phyloP scores from a whole-genome alignment of 1,284 basidiomycete genomes.

The Irpex sp. region DNA sequence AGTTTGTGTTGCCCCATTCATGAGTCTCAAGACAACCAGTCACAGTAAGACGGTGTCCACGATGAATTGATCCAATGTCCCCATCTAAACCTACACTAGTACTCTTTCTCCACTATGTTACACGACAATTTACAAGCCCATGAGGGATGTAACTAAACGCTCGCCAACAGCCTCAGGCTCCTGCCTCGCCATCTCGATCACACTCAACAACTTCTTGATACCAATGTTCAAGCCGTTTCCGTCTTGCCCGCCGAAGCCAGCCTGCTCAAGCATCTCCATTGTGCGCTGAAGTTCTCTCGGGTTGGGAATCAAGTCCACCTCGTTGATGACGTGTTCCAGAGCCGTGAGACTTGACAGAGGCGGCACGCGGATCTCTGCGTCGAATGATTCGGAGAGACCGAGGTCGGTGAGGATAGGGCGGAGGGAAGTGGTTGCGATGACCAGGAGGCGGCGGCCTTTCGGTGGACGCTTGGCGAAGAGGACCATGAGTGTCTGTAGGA shows the following conservation, averaged over 20 bases:
- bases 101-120: neutral
- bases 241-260: constrained; percentile 59
- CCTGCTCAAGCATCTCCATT: constrained; percentile 68
- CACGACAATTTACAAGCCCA: constrained; percentile 38
- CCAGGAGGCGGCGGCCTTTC: constrained; percentile 91
- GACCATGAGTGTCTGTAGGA: constrained; percentile 90
- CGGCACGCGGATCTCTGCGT: constrained; percentile 85
- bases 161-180: constrained; percentile 81
- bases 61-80: neutral
- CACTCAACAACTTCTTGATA: constrained; percentile 90
- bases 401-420: constrained; percentile 87
- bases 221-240: constrained; percentile 67
- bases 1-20: too few species aligned
- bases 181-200: constrained; percentile 96
- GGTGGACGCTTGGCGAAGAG: constrained; percentile 89
- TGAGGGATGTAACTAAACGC: constrained; percentile 67
- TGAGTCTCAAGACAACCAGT: too few species aligned
- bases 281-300: constrained; percentile 58
- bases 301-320: constrained; percentile 75
- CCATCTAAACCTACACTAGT: neutral
- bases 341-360: constrained; percentile 74
- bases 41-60: too few species aligned
- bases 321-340: constrained; percentile 79
- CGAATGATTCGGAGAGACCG: constrained; percentile 86
- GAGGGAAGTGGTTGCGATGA: constrained; percentile 92